A percentile compares a stretch with the other conserved stretches of the same genome.
These are phyloP conservation scores for Hanseniaspora clermontiae DNA, from an alignment of 805 yeast species.

Conservation along the genomic window DNA sequence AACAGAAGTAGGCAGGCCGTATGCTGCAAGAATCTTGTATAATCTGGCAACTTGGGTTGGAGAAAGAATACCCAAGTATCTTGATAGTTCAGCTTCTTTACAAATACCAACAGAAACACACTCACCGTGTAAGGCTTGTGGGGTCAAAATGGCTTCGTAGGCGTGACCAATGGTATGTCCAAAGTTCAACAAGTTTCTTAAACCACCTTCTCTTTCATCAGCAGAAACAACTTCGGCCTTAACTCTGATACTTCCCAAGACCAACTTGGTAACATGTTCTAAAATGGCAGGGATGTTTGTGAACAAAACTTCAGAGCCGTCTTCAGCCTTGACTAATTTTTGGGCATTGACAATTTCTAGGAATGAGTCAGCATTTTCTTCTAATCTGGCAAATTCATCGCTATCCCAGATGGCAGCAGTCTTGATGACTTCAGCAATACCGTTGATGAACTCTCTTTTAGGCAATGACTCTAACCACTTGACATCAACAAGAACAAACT, in stretches of 20 bases:
- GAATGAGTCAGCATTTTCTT: constrained; percentile 57
- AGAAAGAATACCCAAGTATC: constrained; percentile 75
- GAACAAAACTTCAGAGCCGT: constrained; percentile 32
- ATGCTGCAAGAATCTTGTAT: constrained; percentile 67
- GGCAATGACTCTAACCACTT: constrained; percentile 80
- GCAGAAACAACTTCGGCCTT: constrained; percentile 88
- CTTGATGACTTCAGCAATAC: constrained; percentile 96
- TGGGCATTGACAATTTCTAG: constrained; percentile 46
- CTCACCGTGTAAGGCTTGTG: constrained; percentile 93
- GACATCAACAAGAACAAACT: constrained; percentile 75
- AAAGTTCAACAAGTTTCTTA: constrained; percentile 82
- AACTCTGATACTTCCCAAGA: constrained; percentile 72
- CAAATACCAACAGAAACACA: constrained; percentile 98
- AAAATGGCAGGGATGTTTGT: constrained; percentile 59
- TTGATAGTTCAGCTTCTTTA: constrained; percentile 86
- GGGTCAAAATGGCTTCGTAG: constrained; percentile 92
- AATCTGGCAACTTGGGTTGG: constrained; percentile 91
- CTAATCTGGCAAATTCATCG: constrained; percentile 72
- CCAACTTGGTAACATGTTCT: constrained; percentile 66
- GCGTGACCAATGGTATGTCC: constrained; percentile 99
- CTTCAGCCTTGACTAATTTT: constrained; percentile 16
- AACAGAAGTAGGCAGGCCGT: constrained; percentile 71
- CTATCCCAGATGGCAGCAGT: constrained; percentile 98
- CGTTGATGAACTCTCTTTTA: constrained; percentile 86
- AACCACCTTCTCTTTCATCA: constrained; percentile 91